These are phyloP conservation scores for Phytopythium litorale DNA, from an alignment of 352 stramenopile genomes.

Conservation along the genomic window DNA sequence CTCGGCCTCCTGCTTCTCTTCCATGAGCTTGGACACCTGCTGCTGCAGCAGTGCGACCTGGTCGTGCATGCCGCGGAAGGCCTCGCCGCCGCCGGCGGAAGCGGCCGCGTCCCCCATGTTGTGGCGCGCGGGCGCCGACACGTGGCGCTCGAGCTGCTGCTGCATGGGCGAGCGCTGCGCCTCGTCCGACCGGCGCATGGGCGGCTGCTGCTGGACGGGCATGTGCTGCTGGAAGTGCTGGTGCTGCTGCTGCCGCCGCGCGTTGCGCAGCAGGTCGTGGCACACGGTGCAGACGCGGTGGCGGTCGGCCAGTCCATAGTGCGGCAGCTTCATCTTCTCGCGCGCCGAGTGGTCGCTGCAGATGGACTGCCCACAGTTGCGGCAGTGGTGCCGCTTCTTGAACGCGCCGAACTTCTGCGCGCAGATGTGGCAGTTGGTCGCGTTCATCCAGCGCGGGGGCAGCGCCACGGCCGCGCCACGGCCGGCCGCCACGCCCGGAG, in stretches of 20 bases:
- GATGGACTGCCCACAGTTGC: slow-evolving; percentile 85
- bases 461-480: slow-evolving; percentile 46
- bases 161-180: slow-evolving; percentile 23
- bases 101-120: slow-evolving; percentile 16
- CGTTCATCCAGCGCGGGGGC: slow-evolving; percentile 81
- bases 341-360: slow-evolving; percentile 82
- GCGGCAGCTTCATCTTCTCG: slow-evolving; percentile 74
- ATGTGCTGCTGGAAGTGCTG: slow-evolving; percentile 26
- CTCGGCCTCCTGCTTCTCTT: slow-evolving; percentile 82
- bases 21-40: slow-evolving; percentile 78
- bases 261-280: slow-evolving; percentile 67
- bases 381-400: slow-evolving; percentile 86
- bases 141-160: slow-evolving; percentile 61
- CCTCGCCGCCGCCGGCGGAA: slow-evolving; percentile 9
- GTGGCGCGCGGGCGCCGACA: slow-evolving; percentile 60
- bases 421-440: slow-evolving; percentile 81
- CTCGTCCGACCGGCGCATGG: slow-evolving; percentile 54
- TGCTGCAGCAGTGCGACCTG: slow-evolving; percentile 84
- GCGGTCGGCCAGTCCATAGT: slow-evolving; percentile 73
- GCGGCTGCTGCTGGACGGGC: slow-evolving; percentile 9
- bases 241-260: slow-evolving; percentile 25
- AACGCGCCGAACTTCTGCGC: slow-evolving; percentile 75
- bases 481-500: slow-evolving; percentile 22
- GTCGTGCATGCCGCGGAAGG: slow-evolving; percentile 61
- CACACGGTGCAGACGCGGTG: slow-evolving; percentile 85